Base-by-base conservation (phyloP, 2,329 filamentous ascomycete genomes). In the Herpotrichia juniperi region DNA sequence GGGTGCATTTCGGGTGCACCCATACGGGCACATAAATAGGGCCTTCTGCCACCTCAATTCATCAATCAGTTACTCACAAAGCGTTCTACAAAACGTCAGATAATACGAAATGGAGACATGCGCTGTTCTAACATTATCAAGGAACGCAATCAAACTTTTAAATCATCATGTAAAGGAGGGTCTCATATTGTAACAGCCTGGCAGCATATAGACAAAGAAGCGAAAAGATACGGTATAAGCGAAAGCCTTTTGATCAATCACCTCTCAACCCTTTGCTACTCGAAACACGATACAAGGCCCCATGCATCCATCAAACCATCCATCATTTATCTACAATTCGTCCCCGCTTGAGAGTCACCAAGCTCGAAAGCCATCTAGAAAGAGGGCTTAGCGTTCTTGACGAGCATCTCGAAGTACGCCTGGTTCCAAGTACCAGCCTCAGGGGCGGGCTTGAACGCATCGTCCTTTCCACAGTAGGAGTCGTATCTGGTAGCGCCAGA, bases 371-470 rank as follows among this genome's bases (percentile, higher is more conserved):
- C 26, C 44, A 19, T 46, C 62, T 69, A 73, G 30, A 74, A 66
- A 58, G 68, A 46, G 1, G 76, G 68, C 54, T 72, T 70, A 31
- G 69, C 74, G 53, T 77, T 75, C 67, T 66, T 65, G 7, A 74
- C 49, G 35, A 74, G 49, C 56, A 55, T 61, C 61, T 73, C 58
- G 47, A 75, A 73, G 67, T 78, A 75, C 7, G 74, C 78, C 71
- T 81, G 74, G 71, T 87, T 87, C 87, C 87, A 91, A 14, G 78
- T 73, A 35, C 88, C 87, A 10, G 88, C 87, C 74, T 90, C 86
- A 17, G 87, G 87, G 2, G 87, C 84, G 1, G 87, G 87, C 71
- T 83, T 72, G 47, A 87, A 76, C 2, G 85, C 71, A 62, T 84
- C 81, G 0, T 74, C 61, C 26, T 78, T 74, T 8, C 84, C 84